A percentile compares a stretch with the other conserved stretches of the same genome.
These are phyloP conservation scores for Trypanosoma boissoni DNA, from an alignment of 208 protist genomes.

Conservation along the genomic window DNA sequence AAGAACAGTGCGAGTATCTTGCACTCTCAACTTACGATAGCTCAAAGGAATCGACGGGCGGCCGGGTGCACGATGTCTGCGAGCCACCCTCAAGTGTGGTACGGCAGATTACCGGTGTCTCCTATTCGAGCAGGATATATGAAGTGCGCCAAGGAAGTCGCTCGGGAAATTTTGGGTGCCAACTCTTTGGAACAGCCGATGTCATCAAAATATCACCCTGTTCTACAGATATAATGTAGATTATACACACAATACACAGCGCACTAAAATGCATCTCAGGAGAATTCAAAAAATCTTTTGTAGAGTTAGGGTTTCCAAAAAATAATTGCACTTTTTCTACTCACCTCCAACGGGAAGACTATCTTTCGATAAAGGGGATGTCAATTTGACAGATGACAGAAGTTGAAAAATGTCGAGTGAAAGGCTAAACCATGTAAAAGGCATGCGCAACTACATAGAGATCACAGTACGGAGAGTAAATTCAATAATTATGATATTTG, in stretches of 20 bases:
- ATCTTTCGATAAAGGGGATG: neutral
- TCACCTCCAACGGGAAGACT: neutral
- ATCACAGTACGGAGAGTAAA: neutral
- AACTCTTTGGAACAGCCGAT: neutral
- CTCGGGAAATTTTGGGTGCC: neutral
- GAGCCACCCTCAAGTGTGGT: neutral
- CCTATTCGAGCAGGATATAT: neutral
- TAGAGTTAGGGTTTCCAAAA: neutral
- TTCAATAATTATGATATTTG: neutral
- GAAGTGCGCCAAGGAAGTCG: neutral
- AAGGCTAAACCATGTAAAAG: neutral
- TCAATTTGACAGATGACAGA: neutral
- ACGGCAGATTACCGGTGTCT: neutral
- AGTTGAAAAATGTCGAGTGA: neutral
- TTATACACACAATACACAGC: neutral
- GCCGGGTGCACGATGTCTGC: neutral
- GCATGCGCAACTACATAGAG: neutral
- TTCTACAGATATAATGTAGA: neutral
- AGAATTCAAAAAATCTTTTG: neutral
- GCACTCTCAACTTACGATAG: neutral
- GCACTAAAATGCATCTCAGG: neutral
- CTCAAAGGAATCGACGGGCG: neutral
- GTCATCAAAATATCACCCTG: neutral
- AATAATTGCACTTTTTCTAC: neutral
- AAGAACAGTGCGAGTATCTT: neutral